Evolutionary conservation across 495 filamentous ascomycete species (phyloP).

Genomic region (Penicillium subrubescens): DNA sequence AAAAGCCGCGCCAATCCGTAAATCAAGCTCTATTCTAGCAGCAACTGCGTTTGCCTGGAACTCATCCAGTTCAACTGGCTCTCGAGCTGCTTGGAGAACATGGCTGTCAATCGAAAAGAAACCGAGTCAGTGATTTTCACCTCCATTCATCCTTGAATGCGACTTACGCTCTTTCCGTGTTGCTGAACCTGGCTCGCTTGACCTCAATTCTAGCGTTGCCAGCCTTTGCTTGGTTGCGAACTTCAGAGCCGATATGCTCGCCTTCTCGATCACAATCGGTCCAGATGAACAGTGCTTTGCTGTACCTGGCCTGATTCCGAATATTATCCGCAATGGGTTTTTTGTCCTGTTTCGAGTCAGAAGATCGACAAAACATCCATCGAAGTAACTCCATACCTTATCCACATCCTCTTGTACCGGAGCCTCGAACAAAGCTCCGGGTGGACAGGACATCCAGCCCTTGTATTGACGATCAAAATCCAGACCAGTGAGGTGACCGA

Average conservation of each 20-base stretch:
- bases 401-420: conserved; percentile 67
- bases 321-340: conserved; percentile 84
- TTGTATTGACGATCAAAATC: conserved; percentile 73
- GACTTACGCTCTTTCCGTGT: conserved; percentile 86
- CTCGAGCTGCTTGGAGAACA: conserved; percentile 79
- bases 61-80: conserved; percentile 78
- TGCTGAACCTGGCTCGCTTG: conserved; percentile 88
- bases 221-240: conserved; percentile 74
- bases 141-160: neutral
- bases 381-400: conserved; percentile 47
- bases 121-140: neutral
- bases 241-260: conserved; percentile 94
- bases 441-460: conserved; percentile 79
- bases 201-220: conserved; percentile 75
- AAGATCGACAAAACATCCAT: neutral
- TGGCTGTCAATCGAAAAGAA: conserved; percentile 47
- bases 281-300: conserved; percentile 85
- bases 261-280: conserved; percentile 98
- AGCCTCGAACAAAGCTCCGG: conserved; percentile 79
- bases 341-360: conserved; percentile 62
- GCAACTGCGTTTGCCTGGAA: conserved; percentile 85
- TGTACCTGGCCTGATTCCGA: conserved; percentile 66
- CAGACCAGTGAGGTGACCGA: conserved; percentile 75
- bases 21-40: conserved; percentile 87
- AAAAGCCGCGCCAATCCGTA: conserved; percentile 88